Evolutionary conservation across 2,329 filamentous ascomycete species (phyloP).

Genomic region (Torrubiella hemipterigena): DNA sequence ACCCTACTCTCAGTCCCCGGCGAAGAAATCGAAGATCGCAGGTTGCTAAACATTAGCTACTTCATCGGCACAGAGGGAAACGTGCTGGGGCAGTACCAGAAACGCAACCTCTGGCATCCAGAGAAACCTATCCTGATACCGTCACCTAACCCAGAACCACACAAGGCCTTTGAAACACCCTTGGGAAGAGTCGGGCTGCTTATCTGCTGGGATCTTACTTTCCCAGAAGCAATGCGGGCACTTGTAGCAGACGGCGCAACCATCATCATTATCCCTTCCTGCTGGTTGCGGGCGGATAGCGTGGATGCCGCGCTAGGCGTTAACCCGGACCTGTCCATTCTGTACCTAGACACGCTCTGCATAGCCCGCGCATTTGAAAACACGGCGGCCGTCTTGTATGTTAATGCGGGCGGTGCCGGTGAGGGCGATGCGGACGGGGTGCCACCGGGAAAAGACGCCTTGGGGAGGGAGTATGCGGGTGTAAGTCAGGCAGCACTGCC

Average conservation of each 20-base stretch:
- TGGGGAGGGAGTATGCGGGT: slow-evolving; percentile 37
- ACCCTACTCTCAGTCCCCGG: too few species aligned
- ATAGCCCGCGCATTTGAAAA: slow-evolving; percentile 62
- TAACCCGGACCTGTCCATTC: slow-evolving; percentile 49
- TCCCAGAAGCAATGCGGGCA: slow-evolving; percentile 65
- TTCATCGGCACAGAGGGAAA: slow-evolving; percentile 54
- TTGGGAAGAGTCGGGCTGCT: slow-evolving; percentile 47
- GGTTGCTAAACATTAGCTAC: too few species aligned
- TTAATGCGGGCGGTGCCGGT: slow-evolving; percentile 43
- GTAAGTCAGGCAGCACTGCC: slow-evolving; percentile 58
- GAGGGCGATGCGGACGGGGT: too few species aligned
- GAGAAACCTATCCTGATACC: slow-evolving; percentile 53
- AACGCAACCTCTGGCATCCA: slow-evolving; percentile 67
- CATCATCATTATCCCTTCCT: slow-evolving; percentile 59
- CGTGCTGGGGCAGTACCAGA: slow-evolving; percentile 53
- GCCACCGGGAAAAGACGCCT: background rate
- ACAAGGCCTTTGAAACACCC: slow-evolving; percentile 50
- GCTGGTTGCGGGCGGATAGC: slow-evolving; percentile 43
- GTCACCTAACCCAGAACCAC: slow-evolving; percentile 32
- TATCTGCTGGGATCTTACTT: slow-evolving; percentile 71
- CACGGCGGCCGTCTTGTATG: slow-evolving; percentile 57
- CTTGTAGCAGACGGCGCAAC: slow-evolving; percentile 58
- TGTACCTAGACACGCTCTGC: slow-evolving; percentile 54
- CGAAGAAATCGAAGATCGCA: too few species aligned
- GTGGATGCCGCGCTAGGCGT: slow-evolving; percentile 36